Evolutionary conservation across 306 rosid species (phyloP), one percentile per base, ranked within the genome.

Genomic region (Senna siamea): DNA sequence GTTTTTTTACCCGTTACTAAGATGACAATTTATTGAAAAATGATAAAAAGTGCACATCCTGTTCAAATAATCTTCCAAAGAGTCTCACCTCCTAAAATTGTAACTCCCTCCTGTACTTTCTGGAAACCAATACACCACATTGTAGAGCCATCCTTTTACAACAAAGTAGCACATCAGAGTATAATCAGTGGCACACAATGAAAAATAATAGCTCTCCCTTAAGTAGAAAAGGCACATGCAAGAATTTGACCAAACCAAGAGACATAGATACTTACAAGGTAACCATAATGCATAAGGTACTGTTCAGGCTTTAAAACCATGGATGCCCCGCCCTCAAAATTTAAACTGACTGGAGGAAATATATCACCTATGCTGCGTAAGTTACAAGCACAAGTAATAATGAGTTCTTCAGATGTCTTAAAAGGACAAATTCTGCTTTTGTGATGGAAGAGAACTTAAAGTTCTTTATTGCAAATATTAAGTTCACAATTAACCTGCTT

Each of bases 291-390:
- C 63, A 83, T 47, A 83, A 94, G 97, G 86, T 94, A 94, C 65
- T 94, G 89, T 82, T 85, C 90, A 32, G 99, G 97, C 80, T 88
- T 94, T 81, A 94, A 85, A 78, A 89, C 84, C 95, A 94, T 94
- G 5, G 96, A 83, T 52, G 93, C 99, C 76, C 91, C 85, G 14
- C 88, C 94, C 5, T 59, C 96, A 77, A 94, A 94, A 83, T 94
- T 94, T 52, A 94, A 86, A 84, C 93, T 92, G 53, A 92, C 95
- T 1, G 65, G 74, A 69, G 99, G 99, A 83, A 94, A 94, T 69
- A 77, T 71, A 79, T 84, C 89, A 70, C 76, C 77, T 60, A 85
- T 37, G 80, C 99, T 94, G 90, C 78, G 82, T 74, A 81, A 69
- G 53, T 40, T 78, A 78, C 32, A 30, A 72, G 74, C 40, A 86